phyloP scores from a whole-genome alignment of 352 stramenopile genomes.

The Phytopythium boreale region DNA sequence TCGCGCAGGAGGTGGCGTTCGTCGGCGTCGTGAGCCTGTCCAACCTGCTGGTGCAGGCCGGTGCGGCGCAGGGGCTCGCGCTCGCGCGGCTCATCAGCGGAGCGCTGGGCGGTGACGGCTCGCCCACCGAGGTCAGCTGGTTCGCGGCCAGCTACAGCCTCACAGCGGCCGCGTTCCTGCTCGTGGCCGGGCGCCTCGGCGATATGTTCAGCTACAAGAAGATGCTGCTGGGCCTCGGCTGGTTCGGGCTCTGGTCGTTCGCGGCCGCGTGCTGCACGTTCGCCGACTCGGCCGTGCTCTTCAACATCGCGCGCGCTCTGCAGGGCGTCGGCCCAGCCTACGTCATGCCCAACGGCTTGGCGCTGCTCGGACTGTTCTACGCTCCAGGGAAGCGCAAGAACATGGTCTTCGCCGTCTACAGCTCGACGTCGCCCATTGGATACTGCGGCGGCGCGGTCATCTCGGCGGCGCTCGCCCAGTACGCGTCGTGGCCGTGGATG shows the following conservation, averaged over 20 bases:
- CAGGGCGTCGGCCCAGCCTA: slow-evolving; percentile 4
- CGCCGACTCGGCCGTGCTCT: slow-evolving; percentile 4
- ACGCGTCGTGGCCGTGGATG: slow-evolving; percentile 1
- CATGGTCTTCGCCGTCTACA: slow-evolving; percentile 6
- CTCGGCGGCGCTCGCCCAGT: slow-evolving; percentile 3
- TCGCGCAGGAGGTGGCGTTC: not conserved
- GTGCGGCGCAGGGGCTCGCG: slow-evolving; percentile 1
- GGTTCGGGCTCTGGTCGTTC: slow-evolving; percentile 8
- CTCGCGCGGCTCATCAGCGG: slow-evolving; percentile 1
- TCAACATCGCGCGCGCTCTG: slow-evolving; percentile 4
- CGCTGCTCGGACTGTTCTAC: slow-evolving; percentile 4
- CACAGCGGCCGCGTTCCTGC: slow-evolving; percentile 4
- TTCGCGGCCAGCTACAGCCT: slow-evolving; percentile 9
- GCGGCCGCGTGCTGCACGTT: not conserved
- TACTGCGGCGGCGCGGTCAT: slow-evolving; percentile 1
- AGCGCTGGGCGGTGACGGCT: too few species aligned
- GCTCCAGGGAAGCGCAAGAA: not conserved
- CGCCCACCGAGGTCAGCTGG: slow-evolving; percentile 4
- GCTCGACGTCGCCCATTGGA: not conserved
- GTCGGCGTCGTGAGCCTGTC: slow-evolving; percentile 2
- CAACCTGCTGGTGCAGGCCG: slow-evolving; percentile 2
- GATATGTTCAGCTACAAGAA: slow-evolving; percentile 5
- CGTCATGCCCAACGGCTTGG: not conserved
- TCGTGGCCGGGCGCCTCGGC: not conserved
- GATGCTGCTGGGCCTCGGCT: not conserved